Base-by-base conservation (phyloP, 768 basidiomycete genomes). In the Kwoniella sp. region DNA sequence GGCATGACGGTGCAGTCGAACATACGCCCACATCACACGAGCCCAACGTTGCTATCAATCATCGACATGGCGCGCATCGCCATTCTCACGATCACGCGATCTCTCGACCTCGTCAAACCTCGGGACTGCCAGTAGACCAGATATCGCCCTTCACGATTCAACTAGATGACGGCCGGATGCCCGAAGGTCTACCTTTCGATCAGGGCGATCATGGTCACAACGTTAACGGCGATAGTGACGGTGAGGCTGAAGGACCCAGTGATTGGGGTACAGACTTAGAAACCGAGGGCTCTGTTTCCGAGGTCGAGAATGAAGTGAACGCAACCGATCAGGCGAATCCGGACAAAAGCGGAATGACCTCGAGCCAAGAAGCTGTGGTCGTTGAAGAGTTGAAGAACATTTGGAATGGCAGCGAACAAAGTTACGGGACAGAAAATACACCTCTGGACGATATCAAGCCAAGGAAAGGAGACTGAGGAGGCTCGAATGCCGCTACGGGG, bases 201-300 rank as follows among this genome's bases (percentile, higher is more conserved):
- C 34, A 34, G 13, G 34, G 34, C 34, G 34, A 34, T 34, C 25
- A 51, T n/a, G 48, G 25, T 11, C 11, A 20, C 20, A 17, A 17
- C 11, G 31, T 5, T 7, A n/a, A 55, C 26, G 23, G 50, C 11
- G 54, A 23, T 29, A 2, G 29, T n/a, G 50, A 37, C 20, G 38
- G 20, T 17, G 41, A 45, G 4, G 20, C 41, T 17, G 55, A 58
- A 52, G 61, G 61, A 52, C 67, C 26, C 28, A 58, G 53, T n/a
- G 63, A 68, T n/a, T 71, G 69, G 68, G 73, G 66, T 9, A 71
- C 67, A 26, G 66, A 73, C 20, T 63, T 59, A 23, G 64, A 66
- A 45, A 65, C 58, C 28, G 66, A 58, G 48, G 66, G 45, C 4
- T 70, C 65, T 28, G 71, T 69, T 3, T 76, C 74, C 8, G 75